Evolutionary conservation across 345 rosid genomes (phyloP).

Genomic region (Eucalyptus pauciflora): DNA sequence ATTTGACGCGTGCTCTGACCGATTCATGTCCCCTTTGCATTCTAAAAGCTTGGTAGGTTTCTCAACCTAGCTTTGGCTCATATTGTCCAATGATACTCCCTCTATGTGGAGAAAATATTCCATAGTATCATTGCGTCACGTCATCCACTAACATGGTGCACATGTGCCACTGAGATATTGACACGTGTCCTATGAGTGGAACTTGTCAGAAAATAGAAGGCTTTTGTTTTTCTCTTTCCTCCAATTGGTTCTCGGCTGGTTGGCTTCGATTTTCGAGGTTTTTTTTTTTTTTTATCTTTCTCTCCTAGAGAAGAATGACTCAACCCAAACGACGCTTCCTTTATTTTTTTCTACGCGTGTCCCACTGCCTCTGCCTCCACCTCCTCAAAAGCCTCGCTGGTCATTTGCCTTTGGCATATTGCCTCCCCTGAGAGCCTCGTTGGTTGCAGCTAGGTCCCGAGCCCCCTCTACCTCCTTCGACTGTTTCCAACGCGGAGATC

Average conservation of each 20-base stretch:
- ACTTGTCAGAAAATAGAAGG: accelerated
- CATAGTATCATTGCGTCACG: accelerated
- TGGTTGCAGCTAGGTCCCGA: too few species aligned
- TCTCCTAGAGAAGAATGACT: too few species aligned
- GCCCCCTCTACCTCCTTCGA: too few species aligned
- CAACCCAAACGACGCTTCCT: too few species aligned
- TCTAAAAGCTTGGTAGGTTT: neutral
- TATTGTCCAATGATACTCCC: neutral
- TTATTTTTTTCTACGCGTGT: accelerated
- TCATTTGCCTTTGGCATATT: too few species aligned
- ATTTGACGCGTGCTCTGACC: neutral
- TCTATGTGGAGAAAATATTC: neutral
- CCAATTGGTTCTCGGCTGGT: accelerated
- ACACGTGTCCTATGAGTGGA: too few species aligned
- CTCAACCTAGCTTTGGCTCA: neutral
- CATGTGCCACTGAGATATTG: too few species aligned
- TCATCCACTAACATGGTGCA: too few species aligned
- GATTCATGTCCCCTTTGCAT: neutral
- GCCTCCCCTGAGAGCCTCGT: accelerated
- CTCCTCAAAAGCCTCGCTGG: too few species aligned
- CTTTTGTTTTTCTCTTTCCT: too few species aligned
- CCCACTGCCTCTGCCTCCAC: accelerated
- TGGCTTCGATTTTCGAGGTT: too few species aligned
- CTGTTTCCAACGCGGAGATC: accelerated
- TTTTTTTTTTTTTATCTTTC: too few species aligned